phyloP scores from a whole-genome alignment of 257 asterid species.

The Solanum gracilifrons region DNA sequence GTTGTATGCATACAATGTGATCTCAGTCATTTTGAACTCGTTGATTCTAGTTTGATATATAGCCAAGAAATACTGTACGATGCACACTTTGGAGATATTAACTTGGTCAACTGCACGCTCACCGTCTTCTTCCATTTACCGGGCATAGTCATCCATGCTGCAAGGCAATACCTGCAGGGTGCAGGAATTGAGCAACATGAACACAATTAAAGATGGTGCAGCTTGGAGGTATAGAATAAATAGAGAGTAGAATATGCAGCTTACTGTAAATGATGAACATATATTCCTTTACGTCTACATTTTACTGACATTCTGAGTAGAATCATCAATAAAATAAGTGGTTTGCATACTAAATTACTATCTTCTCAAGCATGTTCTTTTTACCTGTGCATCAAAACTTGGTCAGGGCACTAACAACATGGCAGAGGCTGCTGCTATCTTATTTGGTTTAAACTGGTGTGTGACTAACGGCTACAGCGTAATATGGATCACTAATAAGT shows the following conservation, averaged over 20 bases:
- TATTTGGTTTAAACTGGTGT: too few relatives aligned
- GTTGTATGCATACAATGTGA: not conserved
- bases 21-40: not conserved
- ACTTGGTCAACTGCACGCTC: not conserved
- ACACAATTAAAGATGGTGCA: not conserved
- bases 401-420: too few relatives aligned
- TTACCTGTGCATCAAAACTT: too few relatives aligned
- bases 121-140: not conserved
- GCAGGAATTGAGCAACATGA: not conserved
- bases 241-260: not conserved
- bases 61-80: not conserved
- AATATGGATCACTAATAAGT: too few relatives aligned
- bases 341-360: too few relatives aligned
- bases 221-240: not conserved
- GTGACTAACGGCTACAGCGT: too few relatives aligned
- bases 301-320: too few relatives aligned
- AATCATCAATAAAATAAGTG: too few relatives aligned
- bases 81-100: not conserved
- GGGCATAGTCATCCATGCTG: not conserved
- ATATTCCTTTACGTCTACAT: too few relatives aligned
- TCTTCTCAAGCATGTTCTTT: too few relatives aligned
- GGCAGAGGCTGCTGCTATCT: too few relatives aligned
- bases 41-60: not conserved
- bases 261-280: too few relatives aligned
- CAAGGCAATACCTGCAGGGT: not conserved